A percentile compares a stretch with the other conserved stretches of the same genome.
These are phyloP conservation scores for Aquilaria sinensis DNA, from an alignment of 345 rosid genomes.

Conservation along the genomic window DNA sequence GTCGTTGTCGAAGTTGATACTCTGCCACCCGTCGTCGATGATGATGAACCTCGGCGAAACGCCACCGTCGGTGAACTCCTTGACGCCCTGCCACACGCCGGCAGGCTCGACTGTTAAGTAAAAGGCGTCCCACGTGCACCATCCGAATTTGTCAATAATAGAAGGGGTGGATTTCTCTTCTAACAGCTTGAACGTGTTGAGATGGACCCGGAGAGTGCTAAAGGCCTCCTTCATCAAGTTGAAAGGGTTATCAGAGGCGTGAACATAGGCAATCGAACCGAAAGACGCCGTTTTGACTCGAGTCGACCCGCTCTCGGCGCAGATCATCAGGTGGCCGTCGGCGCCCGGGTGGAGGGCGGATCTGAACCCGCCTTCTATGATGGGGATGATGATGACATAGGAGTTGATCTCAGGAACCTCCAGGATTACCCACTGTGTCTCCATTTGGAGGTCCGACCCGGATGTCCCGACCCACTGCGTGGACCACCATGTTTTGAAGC, in stretches of 20 bases:
- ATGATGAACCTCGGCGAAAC: slow-evolving; percentile 65
- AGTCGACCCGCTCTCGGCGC: slow-evolving; percentile 70
- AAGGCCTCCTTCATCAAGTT: slow-evolving; percentile 73
- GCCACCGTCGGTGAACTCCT: slow-evolving; percentile 63
- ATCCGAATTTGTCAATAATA: slow-evolving; percentile 70
- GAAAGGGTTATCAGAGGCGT: slow-evolving; percentile 66
- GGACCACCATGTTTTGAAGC: slow-evolving; percentile 94
- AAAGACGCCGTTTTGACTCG: slow-evolving; percentile 44
- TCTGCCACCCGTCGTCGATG: slow-evolving; percentile 92
- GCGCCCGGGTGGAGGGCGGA: slow-evolving; percentile 61
- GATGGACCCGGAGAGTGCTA: slow-evolving; percentile 62
- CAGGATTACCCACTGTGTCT: slow-evolving; percentile 73
- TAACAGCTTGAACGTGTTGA: slow-evolving; percentile 68
- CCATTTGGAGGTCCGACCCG: slow-evolving; percentile 76
- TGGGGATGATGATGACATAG: slow-evolving; percentile 55
- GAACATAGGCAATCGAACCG: slow-evolving; percentile 63
- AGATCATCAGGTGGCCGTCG: slow-evolving; percentile 46
- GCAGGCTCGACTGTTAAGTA: slow-evolving; percentile 79
- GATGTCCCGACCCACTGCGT: slow-evolving; percentile 74
- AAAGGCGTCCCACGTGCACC: slow-evolving; percentile 98
- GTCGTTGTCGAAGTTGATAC: slow-evolving; percentile 48
- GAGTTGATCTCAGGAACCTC: slow-evolving; percentile 55
- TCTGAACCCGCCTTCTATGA: slow-evolving; percentile 63
- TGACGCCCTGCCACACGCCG: slow-evolving; percentile 69
- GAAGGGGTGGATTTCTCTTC: slow-evolving; percentile 68